These are phyloP conservation scores for Diaporthe ampelina DNA, from an alignment of 2,329 filamentous ascomycete genomes.

Conservation along the genomic window DNA sequence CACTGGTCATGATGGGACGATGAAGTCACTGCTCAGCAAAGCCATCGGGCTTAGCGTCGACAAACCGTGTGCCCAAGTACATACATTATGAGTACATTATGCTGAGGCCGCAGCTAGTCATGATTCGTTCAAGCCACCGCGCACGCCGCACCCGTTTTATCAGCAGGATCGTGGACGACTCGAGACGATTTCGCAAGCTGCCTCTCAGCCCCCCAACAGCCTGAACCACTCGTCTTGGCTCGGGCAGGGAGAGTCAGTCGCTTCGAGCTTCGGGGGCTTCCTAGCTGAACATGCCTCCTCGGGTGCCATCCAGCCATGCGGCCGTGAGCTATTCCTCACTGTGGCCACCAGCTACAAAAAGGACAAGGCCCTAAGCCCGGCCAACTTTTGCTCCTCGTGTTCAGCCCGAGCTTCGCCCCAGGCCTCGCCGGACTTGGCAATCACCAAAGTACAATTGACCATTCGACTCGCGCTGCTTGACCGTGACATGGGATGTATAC, in stretches of 20 bases:
- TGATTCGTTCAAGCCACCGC: constrained; percentile 6
- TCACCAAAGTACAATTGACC: not conserved
- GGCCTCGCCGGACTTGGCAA: constrained; percentile 24
- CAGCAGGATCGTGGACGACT: not conserved
- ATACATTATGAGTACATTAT: not conserved
- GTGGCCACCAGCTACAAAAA: not conserved
- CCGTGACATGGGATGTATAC: constrained; percentile 10
- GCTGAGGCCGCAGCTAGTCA: not conserved
- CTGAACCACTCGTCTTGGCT: not conserved
- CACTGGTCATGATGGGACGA: constrained; percentile 15
- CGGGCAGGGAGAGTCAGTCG: not conserved
- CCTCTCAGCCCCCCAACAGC: not conserved
- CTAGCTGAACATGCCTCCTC: not conserved
- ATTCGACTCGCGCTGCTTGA: not conserved
- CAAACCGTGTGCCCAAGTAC: not conserved
- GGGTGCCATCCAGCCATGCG: not conserved
- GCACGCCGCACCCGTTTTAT: constrained; percentile 1
- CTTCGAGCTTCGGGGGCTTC: not conserved
- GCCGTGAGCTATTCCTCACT: not conserved
- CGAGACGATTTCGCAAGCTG: not conserved
- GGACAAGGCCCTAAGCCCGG: not conserved
- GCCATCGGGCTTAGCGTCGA: not conserved
- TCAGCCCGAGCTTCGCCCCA: not conserved
- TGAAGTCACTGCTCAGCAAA: constrained; percentile 9
- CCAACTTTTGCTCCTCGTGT: not conserved